phyloP scores from a whole-genome alignment of 2,329 filamentous ascomycete genomes.

The Ophioceras dolichostomum region DNA sequence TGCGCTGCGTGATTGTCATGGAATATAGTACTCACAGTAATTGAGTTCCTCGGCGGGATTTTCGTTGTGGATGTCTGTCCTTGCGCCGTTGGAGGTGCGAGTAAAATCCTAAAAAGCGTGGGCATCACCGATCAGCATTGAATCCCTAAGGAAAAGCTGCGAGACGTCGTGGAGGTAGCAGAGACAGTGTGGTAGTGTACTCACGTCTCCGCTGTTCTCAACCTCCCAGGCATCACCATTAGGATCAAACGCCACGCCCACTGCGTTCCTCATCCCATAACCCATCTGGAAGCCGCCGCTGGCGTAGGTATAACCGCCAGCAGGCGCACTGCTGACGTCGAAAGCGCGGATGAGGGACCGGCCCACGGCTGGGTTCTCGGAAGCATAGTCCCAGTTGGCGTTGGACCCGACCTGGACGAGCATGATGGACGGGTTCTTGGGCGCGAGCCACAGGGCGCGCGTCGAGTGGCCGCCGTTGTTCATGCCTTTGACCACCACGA shows the following conservation, averaged over 20 bases:
- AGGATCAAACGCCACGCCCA: conserved; percentile 40
- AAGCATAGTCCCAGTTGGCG: conserved; percentile 18
- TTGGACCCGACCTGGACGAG: conserved; percentile 20
- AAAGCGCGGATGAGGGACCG: conserved; percentile 24
- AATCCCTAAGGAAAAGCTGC: too few relatives aligned
- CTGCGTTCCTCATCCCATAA: conserved; percentile 43
- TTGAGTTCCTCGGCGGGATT: conserved; percentile 57
- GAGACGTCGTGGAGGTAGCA: too few relatives aligned
- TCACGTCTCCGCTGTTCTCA: conserved; percentile 29
- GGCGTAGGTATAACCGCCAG: conserved; percentile 18
- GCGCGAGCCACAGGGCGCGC: conserved; percentile 19
- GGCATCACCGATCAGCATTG: too few relatives aligned
- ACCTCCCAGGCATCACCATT: conserved; percentile 33
- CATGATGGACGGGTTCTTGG: conserved; percentile 18
- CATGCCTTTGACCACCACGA: conserved; percentile 20
- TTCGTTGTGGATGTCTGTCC: conserved; percentile 39
- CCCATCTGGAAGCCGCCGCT: conserved; percentile 19
- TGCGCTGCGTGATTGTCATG: neutral
- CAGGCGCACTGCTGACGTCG: conserved; percentile 17
- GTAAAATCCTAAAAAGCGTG: conserved; percentile 25
- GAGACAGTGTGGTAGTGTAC: neutral
- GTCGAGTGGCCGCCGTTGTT: conserved; percentile 20
- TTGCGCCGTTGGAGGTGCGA: conserved; percentile 27
- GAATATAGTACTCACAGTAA: conserved; percentile 26
- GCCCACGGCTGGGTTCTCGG: conserved; percentile 15